Evolutionary conservation across 257 asterid species (phyloP), one percentile per base, ranked within the genome.

Genomic region (Agastache rugosa): DNA sequence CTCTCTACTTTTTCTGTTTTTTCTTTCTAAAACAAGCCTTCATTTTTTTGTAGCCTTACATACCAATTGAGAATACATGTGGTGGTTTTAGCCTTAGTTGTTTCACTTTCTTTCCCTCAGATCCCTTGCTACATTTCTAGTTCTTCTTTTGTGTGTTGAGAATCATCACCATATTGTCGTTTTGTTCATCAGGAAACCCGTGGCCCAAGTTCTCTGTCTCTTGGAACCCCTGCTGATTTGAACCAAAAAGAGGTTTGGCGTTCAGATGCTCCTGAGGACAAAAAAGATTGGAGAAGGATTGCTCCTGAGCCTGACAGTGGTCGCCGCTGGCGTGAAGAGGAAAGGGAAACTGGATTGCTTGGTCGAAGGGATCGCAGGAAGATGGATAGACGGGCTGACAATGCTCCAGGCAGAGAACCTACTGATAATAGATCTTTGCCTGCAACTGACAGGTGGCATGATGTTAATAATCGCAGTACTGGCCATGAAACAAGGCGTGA

Each of bases 251-350:
- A 92, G 78, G 85, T 66, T 78, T 85, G 90, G 91, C 97, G 97
- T 55, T 65, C 91, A 35, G 99, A 89, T 74, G 83, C 83, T 1
- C 71, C 85, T 11, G 98, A 92, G 72, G 97, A 95, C 27, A 92
- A 87, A 82, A 95, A 89, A 45, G 99, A 95, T 72, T 84, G 96
- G 96, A 90, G 93, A 79, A 90, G 82, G 78, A 50, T 58, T 71
- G 81, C 89, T 29, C 70, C 88, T 0, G 98, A 92, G 73, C 79
- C 86, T 59, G 97, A 95, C 71, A 82, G 88, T 74, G 96, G 96
- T 12, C 88, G 98, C 70, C 96, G 97, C 71, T 95, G 99, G 99
- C 99, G 98, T 77, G 99, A 95, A 81, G 99, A 95, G 83, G 99
- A 95, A 87, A 92, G 99, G 86, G 99, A 95, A 82, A 95, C 99